Conservation (phyloP, 2,329 filamentous ascomycete genomes). For the Colletotrichum sp. region DNA sequence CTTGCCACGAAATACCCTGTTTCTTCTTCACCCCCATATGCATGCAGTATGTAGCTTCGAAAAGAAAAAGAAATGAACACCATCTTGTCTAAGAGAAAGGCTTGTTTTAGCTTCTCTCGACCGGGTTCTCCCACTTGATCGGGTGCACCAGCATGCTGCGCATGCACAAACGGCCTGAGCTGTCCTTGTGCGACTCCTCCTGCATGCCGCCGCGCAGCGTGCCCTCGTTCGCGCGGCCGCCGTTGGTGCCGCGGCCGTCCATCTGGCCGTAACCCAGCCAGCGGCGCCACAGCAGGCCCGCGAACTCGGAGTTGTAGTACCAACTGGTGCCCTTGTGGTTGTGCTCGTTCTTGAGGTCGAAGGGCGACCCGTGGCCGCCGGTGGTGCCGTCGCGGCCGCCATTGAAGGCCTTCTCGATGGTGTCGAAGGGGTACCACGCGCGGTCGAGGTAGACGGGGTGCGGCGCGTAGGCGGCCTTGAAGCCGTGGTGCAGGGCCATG, state of each 20-base stretch:
- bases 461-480: slow-evolving; percentile 81
- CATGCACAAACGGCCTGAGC: slow-evolving; percentile 75
- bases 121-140: slow-evolving; percentile 69
- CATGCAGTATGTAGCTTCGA: neutral
- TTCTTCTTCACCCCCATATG: neutral
- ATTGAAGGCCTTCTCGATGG: slow-evolving; percentile 81
- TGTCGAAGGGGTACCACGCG: slow-evolving; percentile 70
- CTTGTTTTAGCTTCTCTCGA: slow-evolving; percentile 34
- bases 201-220: slow-evolving; percentile 54
- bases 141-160: slow-evolving; percentile 83
- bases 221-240: slow-evolving; percentile 54
- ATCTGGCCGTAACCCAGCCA: slow-evolving; percentile 71
- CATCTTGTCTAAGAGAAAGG: neutral
- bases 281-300: slow-evolving; percentile 76
- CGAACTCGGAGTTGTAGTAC: slow-evolving; percentile 85
- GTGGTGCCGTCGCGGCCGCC: slow-evolving; percentile 71
- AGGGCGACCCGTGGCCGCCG: slow-evolving; percentile 69
- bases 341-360: slow-evolving; percentile 74
- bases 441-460: slow-evolving; percentile 84
- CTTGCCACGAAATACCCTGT: neutral
- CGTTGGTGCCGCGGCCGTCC: slow-evolving; percentile 53
- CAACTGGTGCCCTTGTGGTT: slow-evolving; percentile 83
- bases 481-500: slow-evolving; percentile 74
- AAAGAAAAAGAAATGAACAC: neutral
- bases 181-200: slow-evolving; percentile 48